These are phyloP conservation scores for Xylariaceae sp. DNA, from an alignment of 2,329 filamentous ascomycete species.

Conservation along the genomic window DNA sequence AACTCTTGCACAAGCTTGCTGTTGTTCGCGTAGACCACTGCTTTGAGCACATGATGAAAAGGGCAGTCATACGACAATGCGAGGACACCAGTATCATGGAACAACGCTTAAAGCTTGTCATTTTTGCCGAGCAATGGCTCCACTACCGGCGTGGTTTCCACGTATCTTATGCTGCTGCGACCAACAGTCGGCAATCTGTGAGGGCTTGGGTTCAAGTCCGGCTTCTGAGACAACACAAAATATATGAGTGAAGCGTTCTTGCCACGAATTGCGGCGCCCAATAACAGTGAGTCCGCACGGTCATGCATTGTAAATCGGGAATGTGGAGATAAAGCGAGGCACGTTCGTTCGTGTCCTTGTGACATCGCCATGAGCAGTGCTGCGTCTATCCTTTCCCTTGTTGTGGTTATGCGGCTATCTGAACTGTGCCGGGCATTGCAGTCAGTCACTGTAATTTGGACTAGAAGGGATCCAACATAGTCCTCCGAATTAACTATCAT, in stretches of 20 bases:
- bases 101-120: neutral
- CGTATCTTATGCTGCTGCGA: no score
- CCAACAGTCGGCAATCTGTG: neutral
- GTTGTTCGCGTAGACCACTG: neutral
- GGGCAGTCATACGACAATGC: neutral
- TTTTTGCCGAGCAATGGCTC: neutral
- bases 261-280: slow-evolving; percentile 1
- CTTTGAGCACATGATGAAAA: neutral
- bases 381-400: neutral
- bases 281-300: neutral
- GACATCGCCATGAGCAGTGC: neutral
- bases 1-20: neutral
- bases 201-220: neutral
- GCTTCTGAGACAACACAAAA: neutral
- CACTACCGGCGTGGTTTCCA: neutral
- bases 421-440: no score
- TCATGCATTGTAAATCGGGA: neutral
- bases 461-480: no score
- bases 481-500: no score
- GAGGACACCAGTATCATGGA: neutral
- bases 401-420: no score
- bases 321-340: neutral
- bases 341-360: neutral
- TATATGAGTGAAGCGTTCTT: neutral
- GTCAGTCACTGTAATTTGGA: no score